Evolutionary conservation across 1,284 basidiomycete species (phyloP).

Genomic region (Ceratobasidium sp.): DNA sequence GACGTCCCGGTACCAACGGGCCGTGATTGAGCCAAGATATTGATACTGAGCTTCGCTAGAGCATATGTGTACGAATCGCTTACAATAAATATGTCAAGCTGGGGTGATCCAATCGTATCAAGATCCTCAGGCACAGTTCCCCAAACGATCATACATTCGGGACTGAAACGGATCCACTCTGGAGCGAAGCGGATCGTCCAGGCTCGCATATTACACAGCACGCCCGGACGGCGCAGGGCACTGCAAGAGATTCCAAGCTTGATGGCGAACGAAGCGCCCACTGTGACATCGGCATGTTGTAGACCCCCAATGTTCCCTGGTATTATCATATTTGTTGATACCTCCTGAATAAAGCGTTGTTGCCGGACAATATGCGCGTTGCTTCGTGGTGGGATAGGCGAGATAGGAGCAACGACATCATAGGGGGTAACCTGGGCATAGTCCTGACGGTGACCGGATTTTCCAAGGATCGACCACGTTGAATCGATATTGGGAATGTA

Average conservation of each 20-base stretch:
- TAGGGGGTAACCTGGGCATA: conserved; percentile 18
- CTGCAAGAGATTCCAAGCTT: not conserved
- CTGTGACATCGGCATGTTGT: not conserved
- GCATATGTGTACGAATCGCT: not conserved
- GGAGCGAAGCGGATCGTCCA: not conserved
- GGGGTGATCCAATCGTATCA: not conserved
- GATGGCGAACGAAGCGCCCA: not conserved
- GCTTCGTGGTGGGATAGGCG: not conserved
- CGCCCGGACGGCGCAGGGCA: not conserved
- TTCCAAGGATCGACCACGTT: not conserved
- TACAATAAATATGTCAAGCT: conserved; percentile 2
- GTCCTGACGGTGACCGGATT: not conserved
- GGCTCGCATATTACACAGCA: not conserved
- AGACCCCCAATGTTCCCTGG: not conserved
- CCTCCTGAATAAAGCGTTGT: not conserved
- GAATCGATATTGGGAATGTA: not conserved
- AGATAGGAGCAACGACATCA: not conserved
- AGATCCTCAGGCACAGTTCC: conserved; percentile 5
- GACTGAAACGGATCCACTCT: conserved; percentile 15
- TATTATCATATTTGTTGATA: not conserved
- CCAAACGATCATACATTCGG: conserved; percentile 11
- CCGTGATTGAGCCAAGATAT: not conserved
- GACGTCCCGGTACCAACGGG: too few species aligned
- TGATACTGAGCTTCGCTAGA: conserved; percentile 15
- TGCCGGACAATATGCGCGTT: not conserved